These are phyloP conservation scores for Capsicum rhomboideum DNA, from an alignment of 257 asterid genomes.

Conservation along the genomic window DNA sequence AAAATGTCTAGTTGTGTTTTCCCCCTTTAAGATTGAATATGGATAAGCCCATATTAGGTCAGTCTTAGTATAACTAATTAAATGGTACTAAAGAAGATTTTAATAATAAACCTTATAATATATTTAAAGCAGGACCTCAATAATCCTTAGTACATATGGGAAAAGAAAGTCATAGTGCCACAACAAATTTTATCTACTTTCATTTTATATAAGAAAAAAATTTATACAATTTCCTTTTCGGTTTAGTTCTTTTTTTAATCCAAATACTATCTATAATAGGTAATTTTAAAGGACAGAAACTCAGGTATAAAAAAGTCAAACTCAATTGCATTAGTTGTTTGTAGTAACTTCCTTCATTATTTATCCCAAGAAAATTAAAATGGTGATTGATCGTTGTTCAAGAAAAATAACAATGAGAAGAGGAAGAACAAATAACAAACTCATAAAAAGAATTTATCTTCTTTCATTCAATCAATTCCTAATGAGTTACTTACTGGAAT, in stretches of 20 bases:
- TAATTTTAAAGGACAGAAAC: not conserved
- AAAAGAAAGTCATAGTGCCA: not conserved
- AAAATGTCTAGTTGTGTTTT: no score
- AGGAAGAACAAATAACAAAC: not conserved
- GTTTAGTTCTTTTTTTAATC: not conserved
- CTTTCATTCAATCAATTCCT: not conserved
- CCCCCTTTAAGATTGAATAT: no score
- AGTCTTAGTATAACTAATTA: no score
- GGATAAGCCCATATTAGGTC: no score
- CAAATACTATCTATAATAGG: not conserved
- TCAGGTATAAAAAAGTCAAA: not conserved
- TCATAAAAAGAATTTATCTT: not conserved
- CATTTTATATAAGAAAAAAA: not conserved
- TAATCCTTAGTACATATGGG: not conserved
- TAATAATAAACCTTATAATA: no score
- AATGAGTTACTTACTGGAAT: not conserved
- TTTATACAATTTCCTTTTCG: not conserved
- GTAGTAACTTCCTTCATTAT: not conserved
- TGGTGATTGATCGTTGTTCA: not conserved
- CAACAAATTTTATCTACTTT: not conserved
- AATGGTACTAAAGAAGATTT: no score
- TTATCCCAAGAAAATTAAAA: not conserved
- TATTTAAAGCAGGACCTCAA: no score
- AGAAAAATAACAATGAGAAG: no score
- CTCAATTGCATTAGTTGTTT: not conserved